Base-by-base conservation (phyloP, 345 rosid genomes). In the Salix udensis region DNA sequence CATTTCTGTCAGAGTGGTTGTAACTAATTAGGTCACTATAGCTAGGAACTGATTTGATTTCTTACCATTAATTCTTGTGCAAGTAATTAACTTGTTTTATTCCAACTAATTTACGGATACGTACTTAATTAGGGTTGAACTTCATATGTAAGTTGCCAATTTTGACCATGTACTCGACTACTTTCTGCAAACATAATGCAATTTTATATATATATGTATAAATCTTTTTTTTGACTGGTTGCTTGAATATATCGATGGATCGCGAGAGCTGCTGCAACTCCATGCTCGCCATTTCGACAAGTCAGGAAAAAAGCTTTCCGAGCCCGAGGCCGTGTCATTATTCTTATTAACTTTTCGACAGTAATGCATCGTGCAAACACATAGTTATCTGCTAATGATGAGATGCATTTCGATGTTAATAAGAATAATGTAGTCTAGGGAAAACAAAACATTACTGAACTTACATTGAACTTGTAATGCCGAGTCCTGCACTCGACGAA, bases 391-490 rank as follows among this genome's bases (percentile, higher is more conserved):
- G 4, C 62, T n/a, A n/a, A n/a, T n/a, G 23, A n/a, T 58, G 62
- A 55, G n/a, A 55, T 55, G 13, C 62, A 21, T 55, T 8, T n/a
- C 62, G 23, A n/a, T 7, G 21, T 8, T 24, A 9, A 23, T 1
- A 26, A n/a, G 62, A 58, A 12, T n/a, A 58, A n/a, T 58, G 64
- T 9, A 28, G 4, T 10, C 14, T 1, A 42, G 46, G 46, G 46
- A 11, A 42, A 36, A 36, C 37, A 36, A 36, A 36, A 36, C 2
- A 42, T 11, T 8, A 34, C 18, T 76, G 18, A 0, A 73, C 88
- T 85, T 74, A 85, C 88, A 23, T 83, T 65, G 53, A 85, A 85
- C 46, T 71, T 83, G 78, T 85, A 85, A 71, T 72, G 83, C 34
- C 88, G 88, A 67, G 81, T 68, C 7, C 69, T 76, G 79, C 79